Conservation (phyloP, 352 stramenopile genomes). For the Globisporangium splendens region DNA sequence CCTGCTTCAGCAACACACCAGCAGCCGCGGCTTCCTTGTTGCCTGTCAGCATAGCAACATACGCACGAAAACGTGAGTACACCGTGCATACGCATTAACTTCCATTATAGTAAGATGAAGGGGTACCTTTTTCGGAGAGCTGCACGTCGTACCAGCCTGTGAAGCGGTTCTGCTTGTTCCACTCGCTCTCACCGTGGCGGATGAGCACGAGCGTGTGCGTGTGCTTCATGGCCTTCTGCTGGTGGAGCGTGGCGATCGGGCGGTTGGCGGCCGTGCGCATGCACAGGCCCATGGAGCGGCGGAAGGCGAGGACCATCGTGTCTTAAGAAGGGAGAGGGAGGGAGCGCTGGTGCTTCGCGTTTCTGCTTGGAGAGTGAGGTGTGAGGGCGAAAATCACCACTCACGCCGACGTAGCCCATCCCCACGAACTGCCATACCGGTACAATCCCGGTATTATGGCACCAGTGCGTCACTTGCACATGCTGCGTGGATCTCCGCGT, state of each 20-base stretch:
- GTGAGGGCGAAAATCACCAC: conserved; percentile 6
- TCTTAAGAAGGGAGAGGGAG: conserved; percentile 1
- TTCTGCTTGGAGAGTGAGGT: conserved; percentile 22
- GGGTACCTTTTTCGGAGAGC: conserved; percentile 70
- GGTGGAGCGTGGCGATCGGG: conserved; percentile 28
- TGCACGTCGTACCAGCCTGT: conserved; percentile 94
- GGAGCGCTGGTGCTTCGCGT: conserved; percentile 13
- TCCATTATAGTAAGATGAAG: neutral
- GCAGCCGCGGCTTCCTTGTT: conserved; percentile 90
- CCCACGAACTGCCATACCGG: neutral
- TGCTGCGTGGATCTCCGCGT: too few species aligned
- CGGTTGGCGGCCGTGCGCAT: conserved; percentile 27
- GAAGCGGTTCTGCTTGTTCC: conserved; percentile 94
- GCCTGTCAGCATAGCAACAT: conserved; percentile 23
- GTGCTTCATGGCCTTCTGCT: conserved; percentile 68
- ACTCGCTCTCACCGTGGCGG: conserved; percentile 92
- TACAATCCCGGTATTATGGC: conserved; percentile 2
- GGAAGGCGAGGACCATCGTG: conserved; percentile 57
- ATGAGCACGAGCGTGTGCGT: conserved; percentile 91
- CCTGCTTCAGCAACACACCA: conserved; percentile 86
- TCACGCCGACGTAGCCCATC: neutral
- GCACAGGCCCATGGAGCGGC: conserved; percentile 41
- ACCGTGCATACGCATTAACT: neutral
- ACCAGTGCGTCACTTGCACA: too few species aligned
- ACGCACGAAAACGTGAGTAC: neutral